These are phyloP conservation scores for Silene latifolia DNA, from an alignment of 148 eudicot genomes.

Conservation along the genomic window DNA sequence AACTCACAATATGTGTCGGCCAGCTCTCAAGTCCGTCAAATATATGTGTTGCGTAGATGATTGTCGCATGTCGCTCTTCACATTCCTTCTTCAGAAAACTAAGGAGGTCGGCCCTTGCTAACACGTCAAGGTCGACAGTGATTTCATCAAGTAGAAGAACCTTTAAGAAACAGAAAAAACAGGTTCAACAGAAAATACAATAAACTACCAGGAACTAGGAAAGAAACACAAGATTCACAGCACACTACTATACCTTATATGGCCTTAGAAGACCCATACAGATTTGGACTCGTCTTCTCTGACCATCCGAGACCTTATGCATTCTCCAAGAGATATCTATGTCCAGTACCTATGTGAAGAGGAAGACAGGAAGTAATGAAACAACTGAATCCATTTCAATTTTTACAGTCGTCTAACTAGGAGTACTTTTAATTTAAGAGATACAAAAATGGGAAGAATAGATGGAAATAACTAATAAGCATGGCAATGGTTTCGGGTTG, in stretches of 20 bases:
- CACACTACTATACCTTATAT: constrained; percentile 52
- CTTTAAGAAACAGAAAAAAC: constrained; percentile 29
- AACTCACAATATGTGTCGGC: constrained; percentile 86
- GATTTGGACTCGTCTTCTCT: constrained; percentile 94
- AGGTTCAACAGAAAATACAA: background rate
- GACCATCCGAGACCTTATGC: constrained; percentile 96
- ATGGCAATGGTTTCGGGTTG: background rate
- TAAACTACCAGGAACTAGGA: background rate
- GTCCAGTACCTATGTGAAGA: constrained; percentile 53
- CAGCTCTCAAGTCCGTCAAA: constrained; percentile 96
- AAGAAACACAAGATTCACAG: background rate
- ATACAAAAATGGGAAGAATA: background rate
- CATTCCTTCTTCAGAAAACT: constrained; percentile 79
- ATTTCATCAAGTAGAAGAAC: constrained; percentile 98
- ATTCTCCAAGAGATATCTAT: constrained; percentile 85
- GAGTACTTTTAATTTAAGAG: too few species aligned
- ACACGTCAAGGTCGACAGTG: constrained; percentile 93
- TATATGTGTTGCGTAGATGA: constrained; percentile 93
- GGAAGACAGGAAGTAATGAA: background rate
- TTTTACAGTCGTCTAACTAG: too few species aligned
- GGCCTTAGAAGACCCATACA: constrained; percentile 97
- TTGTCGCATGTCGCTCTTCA: constrained; percentile 73
- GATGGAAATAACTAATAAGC: background rate
- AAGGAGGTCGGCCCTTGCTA: constrained; percentile 90
- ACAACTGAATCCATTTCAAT: too few species aligned